These are phyloP conservation scores for Schizophyllum amplum DNA, from an alignment of 1,284 basidiomycete genomes.

Conservation along the genomic window DNA sequence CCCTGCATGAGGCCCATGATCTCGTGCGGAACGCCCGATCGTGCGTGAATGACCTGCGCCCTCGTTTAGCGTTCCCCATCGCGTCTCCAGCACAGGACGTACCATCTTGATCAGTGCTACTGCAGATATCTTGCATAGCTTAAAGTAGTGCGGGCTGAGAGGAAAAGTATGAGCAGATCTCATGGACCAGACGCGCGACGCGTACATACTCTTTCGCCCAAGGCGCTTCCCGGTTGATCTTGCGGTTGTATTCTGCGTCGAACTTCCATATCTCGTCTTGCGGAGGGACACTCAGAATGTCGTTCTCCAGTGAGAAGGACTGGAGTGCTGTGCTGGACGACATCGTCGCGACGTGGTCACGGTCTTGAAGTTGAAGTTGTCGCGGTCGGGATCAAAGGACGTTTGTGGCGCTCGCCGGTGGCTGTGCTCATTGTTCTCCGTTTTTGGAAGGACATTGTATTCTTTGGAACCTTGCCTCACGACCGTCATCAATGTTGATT, in stretches of 20 bases:
- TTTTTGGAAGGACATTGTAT: not conserved
- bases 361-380: no score
- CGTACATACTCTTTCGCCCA: constrained; percentile 95
- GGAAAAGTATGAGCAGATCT: not conserved
- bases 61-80: not conserved
- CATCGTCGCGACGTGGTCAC: constrained; percentile 13
- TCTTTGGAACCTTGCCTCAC: no score
- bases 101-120: constrained; percentile 99
- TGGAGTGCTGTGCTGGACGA: constrained; percentile 55
- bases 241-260: constrained; percentile 65
- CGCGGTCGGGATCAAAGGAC: not conserved
- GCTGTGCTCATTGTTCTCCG: not conserved
- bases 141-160: constrained; percentile 83
- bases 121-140: constrained; percentile 90
- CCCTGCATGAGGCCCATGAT: constrained; percentile 99
- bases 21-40: constrained; percentile 95
- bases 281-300: constrained; percentile 60
- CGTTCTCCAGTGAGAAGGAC: constrained; percentile 81
- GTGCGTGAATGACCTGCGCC: constrained; percentile 87
- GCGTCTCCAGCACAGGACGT: constrained; percentile 8
- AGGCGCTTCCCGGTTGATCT: constrained; percentile 65
- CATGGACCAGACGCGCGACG: constrained; percentile 12
- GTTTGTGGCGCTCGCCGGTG: not conserved
- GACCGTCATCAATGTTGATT: no score
- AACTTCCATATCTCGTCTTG: constrained; percentile 81